Conservation (phyloP, 2,329 filamentous ascomycete species). For the Aspergillus sp. region DNA sequence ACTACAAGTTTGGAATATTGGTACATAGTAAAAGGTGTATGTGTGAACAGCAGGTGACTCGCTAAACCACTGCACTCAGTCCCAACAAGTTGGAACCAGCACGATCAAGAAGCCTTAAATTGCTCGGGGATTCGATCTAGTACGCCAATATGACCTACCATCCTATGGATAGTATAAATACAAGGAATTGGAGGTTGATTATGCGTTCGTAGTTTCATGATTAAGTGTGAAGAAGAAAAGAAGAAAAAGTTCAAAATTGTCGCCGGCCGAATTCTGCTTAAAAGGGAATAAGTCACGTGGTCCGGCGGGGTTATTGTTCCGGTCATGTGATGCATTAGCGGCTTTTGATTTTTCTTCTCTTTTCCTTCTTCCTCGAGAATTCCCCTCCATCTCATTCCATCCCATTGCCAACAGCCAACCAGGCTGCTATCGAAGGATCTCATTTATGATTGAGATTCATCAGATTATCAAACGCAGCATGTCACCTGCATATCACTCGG, state of each 20-base stretch:
- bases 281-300: too few relatives aligned
- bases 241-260: too few relatives aligned
- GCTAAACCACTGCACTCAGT: constrained; percentile 26
- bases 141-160: constrained; percentile 48
- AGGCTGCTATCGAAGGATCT: neutral
- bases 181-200: constrained; percentile 44
- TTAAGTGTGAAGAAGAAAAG: too few relatives aligned
- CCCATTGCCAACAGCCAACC: neutral
- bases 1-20: neutral
- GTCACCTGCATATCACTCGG: too few relatives aligned
- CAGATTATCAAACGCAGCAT: too few relatives aligned
- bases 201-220: constrained; percentile 25
- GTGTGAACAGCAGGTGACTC: constrained; percentile 37
- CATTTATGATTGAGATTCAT: neutral
- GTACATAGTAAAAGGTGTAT: constrained; percentile 16
- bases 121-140: constrained; percentile 33
- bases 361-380: too few relatives aligned
- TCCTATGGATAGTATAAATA: constrained; percentile 26
- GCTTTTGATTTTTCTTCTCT: too few relatives aligned
- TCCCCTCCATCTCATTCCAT: neutral
- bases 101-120: constrained; percentile 29
- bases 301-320: too few relatives aligned
- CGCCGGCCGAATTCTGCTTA: too few relatives aligned
- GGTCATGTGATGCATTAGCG: too few relatives aligned
- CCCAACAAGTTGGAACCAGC: constrained; percentile 20